Base-by-base conservation (phyloP, 352 stramenopile species). In the Elongisporangium senticosum region DNA sequence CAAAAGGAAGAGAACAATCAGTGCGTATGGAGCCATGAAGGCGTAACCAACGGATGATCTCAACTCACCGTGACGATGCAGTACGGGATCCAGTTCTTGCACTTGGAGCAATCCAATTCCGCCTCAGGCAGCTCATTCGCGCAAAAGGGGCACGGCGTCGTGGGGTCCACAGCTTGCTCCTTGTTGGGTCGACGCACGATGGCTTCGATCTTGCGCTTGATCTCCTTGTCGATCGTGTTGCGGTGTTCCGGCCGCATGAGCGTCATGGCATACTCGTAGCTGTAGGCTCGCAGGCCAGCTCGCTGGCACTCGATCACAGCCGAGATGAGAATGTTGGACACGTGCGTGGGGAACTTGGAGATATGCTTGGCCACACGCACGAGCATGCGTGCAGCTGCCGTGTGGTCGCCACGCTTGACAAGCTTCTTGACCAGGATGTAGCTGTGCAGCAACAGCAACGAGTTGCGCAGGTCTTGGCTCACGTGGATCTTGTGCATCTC, bases 391-490 rank as follows among this genome's bases (percentile, higher is more conserved):
- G 93, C 90, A 6, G 93, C 94, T 11, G 77, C 75, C 3, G 68
- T 69, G 62, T 98, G 93, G 55, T 98, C 87, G 2, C 77, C 85
- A 33, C 82, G 73, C 51, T 90, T 94, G 28, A 97, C 89, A 4
- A 97, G 81, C 61, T 96, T 96, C 71, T 98, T 98, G 40, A 97
- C 93, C 23, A 98, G 59, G 37, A 96, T 75, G 68, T 98, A 98
- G 67, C 83, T 96, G 73, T 98, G 93, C 21, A 98, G 67, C n/a
- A 98, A 72, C 56, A 95, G 79, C 28, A 98, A 86, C 19, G 79
- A 77, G 15, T 79, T 69, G 57, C 88, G 75, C n/a, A 98, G 72
- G 28, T 93, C 81, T 61, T 96, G 89, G 43, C 77, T 83, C 21
- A 98, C 89, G 56, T 93, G 84, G 53, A 97, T 87, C 26, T 89